Evolutionary conservation across 257 asterid genomes (phyloP).

Genomic region (Solanum microdontum): DNA sequence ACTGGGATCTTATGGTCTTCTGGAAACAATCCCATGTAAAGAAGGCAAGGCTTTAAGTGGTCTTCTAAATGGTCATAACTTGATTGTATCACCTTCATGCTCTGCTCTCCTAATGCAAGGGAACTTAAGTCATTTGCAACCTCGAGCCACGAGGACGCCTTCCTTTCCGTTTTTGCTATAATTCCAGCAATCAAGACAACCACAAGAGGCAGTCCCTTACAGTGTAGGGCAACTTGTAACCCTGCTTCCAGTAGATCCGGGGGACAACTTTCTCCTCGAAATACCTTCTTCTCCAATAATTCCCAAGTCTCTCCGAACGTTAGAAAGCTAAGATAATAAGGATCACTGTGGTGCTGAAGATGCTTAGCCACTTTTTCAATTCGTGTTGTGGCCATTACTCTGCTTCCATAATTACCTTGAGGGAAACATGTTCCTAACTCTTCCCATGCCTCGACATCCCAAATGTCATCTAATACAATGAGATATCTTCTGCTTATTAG

Average conservation of each 20-base stretch:
- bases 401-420: not conserved
- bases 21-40: not conserved
- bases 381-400: not conserved
- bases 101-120: too few relatives aligned
- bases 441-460: not conserved
- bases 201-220: too few relatives aligned
- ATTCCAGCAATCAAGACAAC: too few relatives aligned
- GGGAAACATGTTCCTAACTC: not conserved
- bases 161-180: rapidly evolving
- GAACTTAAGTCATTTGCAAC: too few relatives aligned
- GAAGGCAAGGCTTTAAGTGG: not conserved
- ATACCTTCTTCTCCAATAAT: too few relatives aligned
- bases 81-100: not conserved
- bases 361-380: too few relatives aligned
- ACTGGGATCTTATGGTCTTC: not conserved
- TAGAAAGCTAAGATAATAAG: too few relatives aligned
- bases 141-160: rapidly evolving
- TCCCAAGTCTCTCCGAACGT: too few relatives aligned
- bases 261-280: too few relatives aligned
- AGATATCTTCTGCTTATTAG: not conserved
- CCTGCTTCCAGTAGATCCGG: too few relatives aligned
- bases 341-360: too few relatives aligned
- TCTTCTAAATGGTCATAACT: not conserved
- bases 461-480: not conserved
- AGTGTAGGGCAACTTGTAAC: too few relatives aligned